Evolutionary conservation across 1,284 basidiomycete genomes (phyloP).

Genomic region (Ceratobasidium sp.): DNA sequence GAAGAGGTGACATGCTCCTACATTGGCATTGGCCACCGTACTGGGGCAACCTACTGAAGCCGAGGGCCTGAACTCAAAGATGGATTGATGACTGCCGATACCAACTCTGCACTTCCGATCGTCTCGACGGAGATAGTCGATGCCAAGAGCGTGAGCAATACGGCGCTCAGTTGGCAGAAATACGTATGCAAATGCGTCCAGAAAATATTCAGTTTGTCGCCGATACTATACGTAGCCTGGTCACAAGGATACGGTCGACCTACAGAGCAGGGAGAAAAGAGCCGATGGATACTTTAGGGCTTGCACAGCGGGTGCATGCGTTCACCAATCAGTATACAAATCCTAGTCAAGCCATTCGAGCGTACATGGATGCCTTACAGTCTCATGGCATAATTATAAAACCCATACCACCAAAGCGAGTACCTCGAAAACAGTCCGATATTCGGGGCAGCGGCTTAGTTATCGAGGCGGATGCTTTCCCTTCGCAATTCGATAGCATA

Average conservation of each 20-base stretch:
- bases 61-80: background rate
- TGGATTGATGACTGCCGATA: conserved; percentile 27
- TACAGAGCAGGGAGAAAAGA: background rate
- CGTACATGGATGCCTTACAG: background rate
- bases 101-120: conserved; percentile 26
- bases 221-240: background rate
- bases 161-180: too few species aligned
- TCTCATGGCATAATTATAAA: background rate
- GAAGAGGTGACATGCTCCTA: conserved; percentile 23
- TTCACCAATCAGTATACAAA: background rate
- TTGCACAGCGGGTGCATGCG: background rate
- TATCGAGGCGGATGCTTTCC: background rate
- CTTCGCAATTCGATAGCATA: background rate
- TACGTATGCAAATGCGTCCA: background rate
- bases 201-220: background rate
- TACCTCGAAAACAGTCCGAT: background rate
- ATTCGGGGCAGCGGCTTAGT: background rate
- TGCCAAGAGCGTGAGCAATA: conserved; percentile 13
- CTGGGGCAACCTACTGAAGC: background rate
- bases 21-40: background rate
- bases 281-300: background rate
- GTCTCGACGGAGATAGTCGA: conserved; percentile 13
- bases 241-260: background rate
- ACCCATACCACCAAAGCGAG: background rate
- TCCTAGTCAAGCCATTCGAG: background rate